Evolutionary conservation across 768 basidiomycete species (phyloP), one percentile per base, ranked within the genome.

Genomic region (Auriscalpium orientale): DNA sequence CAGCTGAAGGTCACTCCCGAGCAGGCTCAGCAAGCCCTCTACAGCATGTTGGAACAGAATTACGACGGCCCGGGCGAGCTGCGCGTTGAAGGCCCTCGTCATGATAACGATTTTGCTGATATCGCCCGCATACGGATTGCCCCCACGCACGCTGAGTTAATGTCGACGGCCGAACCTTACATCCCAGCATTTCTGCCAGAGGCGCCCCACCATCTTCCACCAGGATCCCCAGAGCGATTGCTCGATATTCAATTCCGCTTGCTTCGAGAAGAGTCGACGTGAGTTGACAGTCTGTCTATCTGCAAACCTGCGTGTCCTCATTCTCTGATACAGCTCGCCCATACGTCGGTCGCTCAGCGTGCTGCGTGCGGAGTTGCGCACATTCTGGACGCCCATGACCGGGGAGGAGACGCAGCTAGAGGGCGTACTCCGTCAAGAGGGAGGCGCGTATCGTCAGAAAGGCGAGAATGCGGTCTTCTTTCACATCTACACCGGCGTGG

Each of bases 191-290:
- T 79, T 60, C 65, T 85, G 1, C 75, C 71, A 18, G 74, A 70
- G 2, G 87, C 84, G 0, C 87, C 86, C 0, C 87, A 88, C 62
- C 85, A 78, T 54, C 74, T 77, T 13, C 79, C 79, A 0, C 58
- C 68, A 3, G 75, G 76, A 15, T 81, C 80, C 22, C 87, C 89
- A 79, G 76, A 85, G 54, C 73, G 82, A 8, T 71, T 84, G 18
- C 69, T 89, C 12, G 89, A 91, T 56, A 79, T 85, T 5, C 87
- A 91, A 60, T 91, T 87, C 66, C 80, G 89, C 36, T 74, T 90
- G 0, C 70, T 91, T 37, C 74, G 89, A 37, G 89, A 89, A 59
- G 89, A 91, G 56, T 69, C 86, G 16, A 85, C 77, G 80, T 85
- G 62, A 22, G 80, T 65, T 9, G 35, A 20, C 34, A 13, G 4